Percentiles rank a stretch among this genome's conserved stretches.
These are phyloP conservation scores for Hyaloscypha finlandica DNA, from an alignment of 495 filamentous ascomycete species.

Conservation along the genomic window DNA sequence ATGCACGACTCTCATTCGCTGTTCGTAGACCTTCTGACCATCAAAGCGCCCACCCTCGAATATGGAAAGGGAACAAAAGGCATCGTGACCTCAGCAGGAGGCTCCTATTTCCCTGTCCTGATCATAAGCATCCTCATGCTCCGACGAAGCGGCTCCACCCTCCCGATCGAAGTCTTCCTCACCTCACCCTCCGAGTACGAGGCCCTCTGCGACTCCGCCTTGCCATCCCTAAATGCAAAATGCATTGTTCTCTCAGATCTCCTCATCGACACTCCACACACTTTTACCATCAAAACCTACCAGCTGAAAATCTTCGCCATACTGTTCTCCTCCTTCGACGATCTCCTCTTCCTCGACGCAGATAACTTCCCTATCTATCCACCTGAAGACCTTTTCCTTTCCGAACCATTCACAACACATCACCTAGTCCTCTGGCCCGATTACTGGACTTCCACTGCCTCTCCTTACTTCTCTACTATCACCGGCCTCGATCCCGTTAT, in stretches of 20 bases:
- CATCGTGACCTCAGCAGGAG: conserved; percentile 49
- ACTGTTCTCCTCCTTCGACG: conserved; percentile 60
- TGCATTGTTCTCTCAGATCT: conserved; percentile 41
- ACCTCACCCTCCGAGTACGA: conserved; percentile 52
- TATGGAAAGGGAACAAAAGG: conserved; percentile 52
- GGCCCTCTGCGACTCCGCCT: conserved; percentile 51
- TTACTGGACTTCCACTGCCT: conserved; percentile 57
- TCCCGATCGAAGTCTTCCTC: conserved; percentile 62
- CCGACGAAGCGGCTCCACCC: conserved; percentile 52
- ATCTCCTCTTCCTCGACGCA: conserved; percentile 64
- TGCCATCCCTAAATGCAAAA: conserved; percentile 51
- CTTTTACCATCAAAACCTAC: conserved; percentile 38
- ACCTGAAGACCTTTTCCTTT: conserved; percentile 51
- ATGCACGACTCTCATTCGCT: conserved; percentile 36
- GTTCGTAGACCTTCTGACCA: conserved; percentile 43
- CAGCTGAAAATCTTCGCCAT: conserved; percentile 65
- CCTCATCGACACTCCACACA: not conserved
- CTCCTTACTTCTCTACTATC: conserved; percentile 56
- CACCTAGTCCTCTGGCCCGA: conserved; percentile 65
- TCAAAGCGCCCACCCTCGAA: conserved; percentile 41
- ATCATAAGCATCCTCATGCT: conserved; percentile 59
- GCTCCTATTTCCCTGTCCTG: conserved; percentile 33
- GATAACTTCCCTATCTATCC: conserved; percentile 56
- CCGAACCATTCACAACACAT: conserved; percentile 51
- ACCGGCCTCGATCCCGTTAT: conserved; percentile 46